These are phyloP conservation scores for Rhododendron williamsianum DNA, from an alignment of 148 eudicot genomes.

Conservation along the genomic window DNA sequence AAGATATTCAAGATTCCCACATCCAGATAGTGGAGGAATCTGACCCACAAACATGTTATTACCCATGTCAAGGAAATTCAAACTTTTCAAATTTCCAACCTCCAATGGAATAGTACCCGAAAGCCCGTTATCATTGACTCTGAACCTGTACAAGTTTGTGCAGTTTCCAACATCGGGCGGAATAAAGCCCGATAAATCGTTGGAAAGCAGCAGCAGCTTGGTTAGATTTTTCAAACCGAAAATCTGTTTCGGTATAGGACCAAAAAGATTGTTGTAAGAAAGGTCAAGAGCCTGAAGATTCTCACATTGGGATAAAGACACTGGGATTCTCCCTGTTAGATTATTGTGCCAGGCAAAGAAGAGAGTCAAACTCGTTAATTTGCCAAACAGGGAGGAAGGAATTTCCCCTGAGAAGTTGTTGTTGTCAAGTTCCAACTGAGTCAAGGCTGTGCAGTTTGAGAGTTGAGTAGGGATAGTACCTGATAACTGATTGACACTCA, in stretches of 20 bases:
- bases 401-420: constrained; percentile 70
- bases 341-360: constrained; percentile 94
- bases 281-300: constrained; percentile 84
- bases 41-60: constrained; percentile 57
- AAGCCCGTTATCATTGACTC: constrained; percentile 61
- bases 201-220: constrained; percentile 68
- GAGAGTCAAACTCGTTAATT: constrained; percentile 55
- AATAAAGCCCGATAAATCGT: constrained; percentile 71
- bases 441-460: constrained; percentile 58
- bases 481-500: constrained; percentile 65
- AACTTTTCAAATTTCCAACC: constrained; percentile 55
- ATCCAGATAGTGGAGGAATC: constrained; percentile 60
- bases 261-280: constrained; percentile 69
- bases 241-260: constrained; percentile 59
- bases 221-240: constrained; percentile 64
- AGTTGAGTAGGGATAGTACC: constrained; percentile 72
- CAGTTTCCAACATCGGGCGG: constrained; percentile 83
- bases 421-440: constrained; percentile 85
- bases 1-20: constrained; percentile 67
- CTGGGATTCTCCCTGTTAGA: constrained; percentile 76
- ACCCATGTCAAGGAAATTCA: constrained; percentile 84
- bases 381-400: constrained; percentile 51
- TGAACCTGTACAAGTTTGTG: constrained; percentile 69
- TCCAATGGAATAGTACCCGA: constrained; percentile 87
- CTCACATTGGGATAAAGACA: constrained; percentile 51